Evolutionary conservation across 2,329 filamentous ascomycete species (phyloP), one percentile per base, ranked within the genome.

Genomic region (Teratosphaeria gauchensis): DNA sequence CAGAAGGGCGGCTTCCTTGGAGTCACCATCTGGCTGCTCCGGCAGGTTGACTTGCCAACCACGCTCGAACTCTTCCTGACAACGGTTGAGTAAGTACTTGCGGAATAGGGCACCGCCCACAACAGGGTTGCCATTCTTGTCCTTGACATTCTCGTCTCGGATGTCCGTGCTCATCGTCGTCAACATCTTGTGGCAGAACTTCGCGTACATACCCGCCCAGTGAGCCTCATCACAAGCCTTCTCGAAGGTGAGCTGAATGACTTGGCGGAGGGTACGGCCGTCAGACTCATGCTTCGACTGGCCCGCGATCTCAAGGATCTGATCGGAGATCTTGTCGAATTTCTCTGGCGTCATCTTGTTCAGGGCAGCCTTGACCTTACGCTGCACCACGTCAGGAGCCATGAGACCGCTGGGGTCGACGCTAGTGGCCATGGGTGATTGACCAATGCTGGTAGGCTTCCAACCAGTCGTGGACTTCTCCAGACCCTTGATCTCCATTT

Each of bases 281-380:
- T 99, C 94, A 24, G 84, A 84, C 77, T 99, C 94, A 68, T 95
- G 88, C 82, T 96, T 96, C 57, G 92, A 97, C 74, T 99, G 94
- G 24, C 85, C 88, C 31, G 92, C 91, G 72, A 99, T 99, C 57
- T 85, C 82, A 32, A 99, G 82, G 62, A 99, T 96, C 74, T 96
- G 91, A 62, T 92, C 89, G 6, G 94, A 85, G 66, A 99, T 96
- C 78, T 87, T 91, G 73, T 96, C 92, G 69, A 99, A 99, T 72
- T 97, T 99, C 78, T 99, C 94, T 0, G 94, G 94, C 0, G 94
- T 97, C 94, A 99, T 97, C 87, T 99, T 99, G 85, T 99, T 99
- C 69, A 99, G 80, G 62, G 89, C 89, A 64, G 91, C 88, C 86
- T 99, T 99, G 73, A 99, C 94, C 86, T 99, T 99, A 67, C 92